Base-by-base conservation (phyloP, 202 grass and related monocot species). In the Sporobolus alterniflorus region DNA sequence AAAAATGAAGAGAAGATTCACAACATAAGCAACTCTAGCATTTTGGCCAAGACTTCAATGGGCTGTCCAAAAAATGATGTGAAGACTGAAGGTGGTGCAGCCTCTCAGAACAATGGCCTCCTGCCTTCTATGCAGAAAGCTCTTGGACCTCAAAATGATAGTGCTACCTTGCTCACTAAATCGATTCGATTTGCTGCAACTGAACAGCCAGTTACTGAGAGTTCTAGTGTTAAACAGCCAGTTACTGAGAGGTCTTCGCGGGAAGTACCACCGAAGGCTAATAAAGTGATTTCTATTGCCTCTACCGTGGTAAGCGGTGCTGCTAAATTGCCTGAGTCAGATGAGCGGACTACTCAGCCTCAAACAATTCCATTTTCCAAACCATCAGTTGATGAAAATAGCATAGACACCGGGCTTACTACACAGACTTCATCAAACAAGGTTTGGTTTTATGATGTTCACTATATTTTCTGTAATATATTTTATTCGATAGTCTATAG, bases 1-100 rank as follows among this genome's bases (percentile, higher is more conserved):
- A 41, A 61, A 75, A 79, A 12, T 59, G 55, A 87, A 59, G 87
- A 83, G 54, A 87, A 62, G 69, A 26, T 68, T 28, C 52, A 87
- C 44, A 64, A 9, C 70, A 41, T 54, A 79, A 41, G 36, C 54
- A 83, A 26, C 50, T 74, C 83, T 31, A 71, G 46, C 39, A 24
- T 77, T 50, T 67, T 57, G 1, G 20, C 33, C 74, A 82, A 73
- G 25, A 69, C 67, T 64, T 47, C 36, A 78, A 10, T 47, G 18
- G 32, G 15, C 7, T 75, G 30, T 34, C 84, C 70, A 71, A 87
- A 69, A 47, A 80, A 80, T 59, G 75, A 33, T 44, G 55, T 60
- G 22, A 90, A 86, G 82, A 39, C 75, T 69, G 75, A 71, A 91
- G 40, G 41, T 57, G 6, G 36, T 36, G 55, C 63, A 59, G 30